A percentile compares a stretch with the other conserved stretches of the same genome.
Evolutionary conservation across 441 rosid genomes (phyloP).

Genomic region (Gossypium laxum): DNA sequence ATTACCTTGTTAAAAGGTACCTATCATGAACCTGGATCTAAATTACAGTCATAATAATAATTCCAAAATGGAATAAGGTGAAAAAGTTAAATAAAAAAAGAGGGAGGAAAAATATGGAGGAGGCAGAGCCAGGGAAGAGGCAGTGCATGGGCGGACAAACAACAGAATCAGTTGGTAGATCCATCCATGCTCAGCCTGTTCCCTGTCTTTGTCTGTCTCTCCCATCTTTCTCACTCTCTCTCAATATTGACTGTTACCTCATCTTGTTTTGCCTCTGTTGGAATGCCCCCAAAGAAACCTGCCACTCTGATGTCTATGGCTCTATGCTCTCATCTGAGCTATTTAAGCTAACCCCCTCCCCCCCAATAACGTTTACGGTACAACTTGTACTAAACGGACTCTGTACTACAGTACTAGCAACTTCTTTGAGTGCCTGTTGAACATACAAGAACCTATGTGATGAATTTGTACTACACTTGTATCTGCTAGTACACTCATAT

Average conservation of each 20-base stretch:
- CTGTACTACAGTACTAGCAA: conserved; percentile 21
- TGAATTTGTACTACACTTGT: conserved; percentile 13
- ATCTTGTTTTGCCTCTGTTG: neutral
- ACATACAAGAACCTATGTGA: neutral
- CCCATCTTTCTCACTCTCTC: conserved; percentile 17
- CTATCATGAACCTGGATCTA: neutral
- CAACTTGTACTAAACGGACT: conserved; percentile 14
- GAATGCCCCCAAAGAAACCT: neutral
- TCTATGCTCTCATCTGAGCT: neutral
- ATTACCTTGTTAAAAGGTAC: neutral
- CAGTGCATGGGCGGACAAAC: conserved; percentile 73
- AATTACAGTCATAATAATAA: neutral
- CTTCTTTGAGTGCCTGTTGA: neutral
- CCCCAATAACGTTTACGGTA: neutral
- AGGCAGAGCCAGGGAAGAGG: conserved; percentile 88
- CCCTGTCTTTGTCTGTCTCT: conserved; percentile 46
- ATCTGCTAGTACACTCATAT: conserved; percentile 2
- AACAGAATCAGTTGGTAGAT: conserved; percentile 43
- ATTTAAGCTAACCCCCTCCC: conserved; percentile 11
- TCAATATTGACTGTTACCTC: neutral
- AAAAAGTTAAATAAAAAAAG: neutral
- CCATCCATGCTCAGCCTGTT: conserved; percentile 86
- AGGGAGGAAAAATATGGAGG: conserved; percentile 8
- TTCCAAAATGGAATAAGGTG: neutral
- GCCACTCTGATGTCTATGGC: neutral